A percentile compares a stretch with the other conserved stretches of the same genome.
Evolutionary conservation across 176 grass and related monocot genomes (phyloP).

Genomic region (Musa itinerans): DNA sequence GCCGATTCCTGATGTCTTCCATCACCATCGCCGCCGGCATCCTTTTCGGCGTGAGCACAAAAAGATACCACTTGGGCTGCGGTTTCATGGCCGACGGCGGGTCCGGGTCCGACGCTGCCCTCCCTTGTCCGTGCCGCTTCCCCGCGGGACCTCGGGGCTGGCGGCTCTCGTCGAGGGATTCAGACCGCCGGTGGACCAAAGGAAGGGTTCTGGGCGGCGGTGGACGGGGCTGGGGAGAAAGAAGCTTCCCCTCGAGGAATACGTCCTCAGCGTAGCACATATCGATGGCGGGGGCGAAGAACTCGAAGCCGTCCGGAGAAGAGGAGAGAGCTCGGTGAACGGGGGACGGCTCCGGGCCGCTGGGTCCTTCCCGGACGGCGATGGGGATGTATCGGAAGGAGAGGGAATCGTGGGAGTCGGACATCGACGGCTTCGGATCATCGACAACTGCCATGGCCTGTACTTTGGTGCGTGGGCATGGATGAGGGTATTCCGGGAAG

Average conservation of each 20-base stretch:
- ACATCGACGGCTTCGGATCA: too few species aligned
- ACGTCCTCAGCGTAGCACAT: constrained; percentile 8
- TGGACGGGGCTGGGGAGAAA: neutral
- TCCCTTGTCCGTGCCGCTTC: neutral
- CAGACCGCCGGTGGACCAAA: neutral
- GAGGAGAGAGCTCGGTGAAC: neutral
- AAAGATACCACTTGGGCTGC: neutral
- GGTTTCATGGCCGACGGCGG: neutral
- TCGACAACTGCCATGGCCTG: too few species aligned
- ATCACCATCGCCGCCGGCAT: neutral
- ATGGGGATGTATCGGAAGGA: constrained; percentile 4
- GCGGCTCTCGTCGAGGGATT: neutral
- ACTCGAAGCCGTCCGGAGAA: neutral
- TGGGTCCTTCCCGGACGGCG: neutral
- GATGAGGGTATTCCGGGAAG: too few species aligned
- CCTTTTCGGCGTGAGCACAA: neutral
- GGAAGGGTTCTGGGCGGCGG: neutral
- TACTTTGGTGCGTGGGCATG: too few species aligned
- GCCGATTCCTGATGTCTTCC: neutral
- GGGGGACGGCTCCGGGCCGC: too few species aligned
- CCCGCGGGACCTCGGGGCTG: neutral
- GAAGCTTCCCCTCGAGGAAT: constrained; percentile 1
- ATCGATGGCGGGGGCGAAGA: neutral
- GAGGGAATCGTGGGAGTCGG: neutral
- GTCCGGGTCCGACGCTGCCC: neutral